Base-by-base conservation (phyloP, 2,329 filamentous ascomycete species). In the Colletotrichum eleusines region DNA sequence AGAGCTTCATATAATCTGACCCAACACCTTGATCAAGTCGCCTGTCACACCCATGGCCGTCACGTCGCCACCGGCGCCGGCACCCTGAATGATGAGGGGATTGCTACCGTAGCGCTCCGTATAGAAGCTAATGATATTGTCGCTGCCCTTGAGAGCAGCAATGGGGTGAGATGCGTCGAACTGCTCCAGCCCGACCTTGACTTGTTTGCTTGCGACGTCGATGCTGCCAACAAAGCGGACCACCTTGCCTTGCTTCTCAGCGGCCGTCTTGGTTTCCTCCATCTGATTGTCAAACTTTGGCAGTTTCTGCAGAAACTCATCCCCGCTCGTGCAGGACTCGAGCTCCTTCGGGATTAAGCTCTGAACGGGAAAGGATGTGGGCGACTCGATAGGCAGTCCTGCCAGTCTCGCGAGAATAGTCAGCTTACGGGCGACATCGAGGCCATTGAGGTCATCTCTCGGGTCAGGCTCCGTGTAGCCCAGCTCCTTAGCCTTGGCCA, bases 91-190 rank as follows among this genome's bases (percentile, higher is more conserved):
- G 78, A 98, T 97, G 73, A 99, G 86, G 53, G 96, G 95, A 82
- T 95, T 97, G 79, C 86, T 88, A 69, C 94, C 94, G 79, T 99
- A 99, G 77, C 96, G 89, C 86, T 97, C 92, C 7, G 96, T 99
- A 83, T 98, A 97, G 86, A 99, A 98, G 85, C 92, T 97, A 79
- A 99, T 97, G 80, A 99, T 97, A 85, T 99, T 99, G 80, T 98
- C 96, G 81, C 95, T 98, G 44, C 96, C 96, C 88, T 97, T 97
- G 69, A 99, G 87, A 58, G 93, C 92, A 18, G 96, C 96, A 83
- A 99, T 98, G 16, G 96, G 93, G 78, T 97, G 94, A 72, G 92
- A 93, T 76, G 89, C 90, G 75, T 97, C 94, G 76, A 94, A 95
- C 83, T 92, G 93, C 86, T 98, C 92, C 74, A 99, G 83, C 2